phyloP scores from a whole-genome alignment of 2,329 filamentous ascomycete species.

The Curvularia sp. region DNA sequence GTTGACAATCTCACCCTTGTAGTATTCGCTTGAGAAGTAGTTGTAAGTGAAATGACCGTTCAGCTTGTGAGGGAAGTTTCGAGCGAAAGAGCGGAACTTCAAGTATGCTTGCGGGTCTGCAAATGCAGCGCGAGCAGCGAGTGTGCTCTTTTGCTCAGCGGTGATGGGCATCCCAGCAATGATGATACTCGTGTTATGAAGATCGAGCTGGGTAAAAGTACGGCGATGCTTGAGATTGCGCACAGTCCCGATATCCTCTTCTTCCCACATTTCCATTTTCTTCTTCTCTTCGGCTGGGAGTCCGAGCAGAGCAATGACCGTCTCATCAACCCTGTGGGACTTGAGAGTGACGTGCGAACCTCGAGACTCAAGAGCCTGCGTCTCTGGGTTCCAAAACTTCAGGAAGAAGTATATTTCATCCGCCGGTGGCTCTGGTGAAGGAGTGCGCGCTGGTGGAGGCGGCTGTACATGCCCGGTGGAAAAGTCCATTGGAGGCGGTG shows the following conservation, averaged over 20 bases:
- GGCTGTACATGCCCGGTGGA: slow-evolving; percentile 25
- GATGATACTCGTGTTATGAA: slow-evolving; percentile 45
- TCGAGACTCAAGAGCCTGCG: slow-evolving; percentile 42
- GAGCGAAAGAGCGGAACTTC: slow-evolving; percentile 49
- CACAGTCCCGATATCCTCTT: slow-evolving; percentile 47
- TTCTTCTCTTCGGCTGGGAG: slow-evolving; percentile 43
- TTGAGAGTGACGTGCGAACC: slow-evolving; percentile 44
- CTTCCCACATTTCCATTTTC: slow-evolving; percentile 60
- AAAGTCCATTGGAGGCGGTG: slow-evolving; percentile 23
- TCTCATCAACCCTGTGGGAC: slow-evolving; percentile 45
- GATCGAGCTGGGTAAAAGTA: slow-evolving; percentile 44
- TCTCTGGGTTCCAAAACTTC: slow-evolving; percentile 50
- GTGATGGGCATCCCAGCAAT: slow-evolving; percentile 38
- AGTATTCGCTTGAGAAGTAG: slow-evolving; percentile 63
- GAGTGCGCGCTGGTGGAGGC: slow-evolving; percentile 29
- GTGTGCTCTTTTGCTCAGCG: slow-evolving; percentile 37
- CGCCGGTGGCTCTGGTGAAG: slow-evolving; percentile 33
- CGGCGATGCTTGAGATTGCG: slow-evolving; percentile 40
- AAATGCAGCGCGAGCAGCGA: slow-evolving; percentile 45
- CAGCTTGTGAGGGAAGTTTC: slow-evolving; percentile 53
- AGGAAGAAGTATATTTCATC: slow-evolving; percentile 53
- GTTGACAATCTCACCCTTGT: slow-evolving; percentile 59
- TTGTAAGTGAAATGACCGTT: slow-evolving; percentile 59
- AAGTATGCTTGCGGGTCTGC: slow-evolving; percentile 53
- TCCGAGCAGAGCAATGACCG: slow-evolving; percentile 39